Base-by-base conservation (phyloP, 108 stramenopile species). In the Chaetoceros tenuissimus region DNA sequence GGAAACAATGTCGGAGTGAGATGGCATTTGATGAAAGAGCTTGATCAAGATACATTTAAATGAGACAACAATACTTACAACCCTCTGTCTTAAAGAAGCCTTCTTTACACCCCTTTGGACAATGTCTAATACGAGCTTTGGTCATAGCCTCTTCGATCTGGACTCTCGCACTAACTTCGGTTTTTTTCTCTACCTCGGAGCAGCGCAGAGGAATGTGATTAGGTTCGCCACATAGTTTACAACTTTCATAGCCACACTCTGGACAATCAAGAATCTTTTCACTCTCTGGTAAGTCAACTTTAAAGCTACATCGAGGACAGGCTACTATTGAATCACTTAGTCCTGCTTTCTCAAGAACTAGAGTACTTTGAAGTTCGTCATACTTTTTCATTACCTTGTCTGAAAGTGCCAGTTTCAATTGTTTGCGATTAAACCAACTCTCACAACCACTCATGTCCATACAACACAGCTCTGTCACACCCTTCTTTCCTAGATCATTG, bases 101-200 rank as follows among this genome's bases (percentile, higher is more conserved):
- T 58, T 85, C 78, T 19, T 72, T 64, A 59, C 94, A 95, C 18
- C 64, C 59, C 26, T 70, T 60, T 8, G 90, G 92, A 59, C 95
- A 96, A 2, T 44, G 63, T 3, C 95, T 70, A 34, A 96, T 77
- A 48, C 76, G 71, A 28, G 95, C 89, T 30, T 80, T 40, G 7
- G 79, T 74, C 63, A 94, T 82, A 0, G 95, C 92, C 63, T 96
- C 95, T 61, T 96, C 95, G 7, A 96, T 78, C 48, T 59, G 67
- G 28, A 75, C 73, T 19, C 95, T 74, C 7, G 80, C 85, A 50
- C 68, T 72, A 40, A 80, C 73, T 52, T 84, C 71, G 22, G 63
- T 31, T 53, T 87, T 50, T 24, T 62, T 72, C 53, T 83, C 83
- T 2, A 87, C 89, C 63, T 91, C 81, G 22, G 76, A 79, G 63